These are phyloP conservation scores for Solanum neorickii DNA, from an alignment of 257 asterid genomes.

Conservation along the genomic window DNA sequence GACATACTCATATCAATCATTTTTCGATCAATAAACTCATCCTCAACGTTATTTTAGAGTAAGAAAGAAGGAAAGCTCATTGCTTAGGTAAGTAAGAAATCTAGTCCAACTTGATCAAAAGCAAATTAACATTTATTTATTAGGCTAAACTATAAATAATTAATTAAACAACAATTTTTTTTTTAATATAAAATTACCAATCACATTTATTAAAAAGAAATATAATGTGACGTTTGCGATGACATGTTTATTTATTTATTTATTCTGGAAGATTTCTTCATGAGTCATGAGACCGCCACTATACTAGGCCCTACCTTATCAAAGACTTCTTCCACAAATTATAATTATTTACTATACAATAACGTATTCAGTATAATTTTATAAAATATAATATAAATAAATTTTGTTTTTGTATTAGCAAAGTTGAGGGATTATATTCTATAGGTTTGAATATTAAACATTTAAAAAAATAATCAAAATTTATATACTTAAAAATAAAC, in stretches of 20 bases:
- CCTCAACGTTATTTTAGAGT: neutral
- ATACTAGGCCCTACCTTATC: neutral
- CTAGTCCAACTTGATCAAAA: neutral
- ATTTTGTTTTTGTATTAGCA: no score
- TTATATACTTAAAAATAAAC: no score
- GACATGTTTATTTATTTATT: neutral
- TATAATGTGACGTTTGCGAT: neutral
- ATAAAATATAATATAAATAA: no score
- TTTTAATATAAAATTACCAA: no score
- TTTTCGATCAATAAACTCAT: no score
- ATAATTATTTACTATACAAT: neutral
- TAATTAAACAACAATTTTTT: neutral
- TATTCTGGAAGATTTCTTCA: neutral
- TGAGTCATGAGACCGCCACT: neutral
- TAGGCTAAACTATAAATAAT: neutral
- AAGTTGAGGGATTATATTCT: neutral
- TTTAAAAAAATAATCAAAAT: no score
- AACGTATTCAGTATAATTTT: no score
- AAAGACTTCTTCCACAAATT: neutral
- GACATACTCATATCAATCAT: accelerated
- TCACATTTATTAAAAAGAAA: neutral
- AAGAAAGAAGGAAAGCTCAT: neutral
- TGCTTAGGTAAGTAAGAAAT: neutral
- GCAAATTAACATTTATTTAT: neutral
- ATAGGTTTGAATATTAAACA: no score